phyloP scores from a whole-genome alignment of 306 rosid genomes.

The Abrus pulchellus region DNA sequence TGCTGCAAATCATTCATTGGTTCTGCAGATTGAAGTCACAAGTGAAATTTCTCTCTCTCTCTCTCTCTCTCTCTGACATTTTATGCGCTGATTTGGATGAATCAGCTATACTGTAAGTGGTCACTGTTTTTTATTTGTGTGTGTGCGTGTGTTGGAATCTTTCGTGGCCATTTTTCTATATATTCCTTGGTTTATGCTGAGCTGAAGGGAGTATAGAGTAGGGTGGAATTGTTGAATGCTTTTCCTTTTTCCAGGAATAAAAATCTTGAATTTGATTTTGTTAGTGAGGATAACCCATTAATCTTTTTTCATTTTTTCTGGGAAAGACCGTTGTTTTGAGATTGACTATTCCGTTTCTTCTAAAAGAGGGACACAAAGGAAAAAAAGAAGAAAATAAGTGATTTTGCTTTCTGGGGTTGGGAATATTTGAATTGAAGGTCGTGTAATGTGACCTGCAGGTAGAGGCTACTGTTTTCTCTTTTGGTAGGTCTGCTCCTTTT shows the following conservation, averaged over 20 bases:
- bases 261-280: constrained; percentile 42
- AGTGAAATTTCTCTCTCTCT: constrained; percentile 52
- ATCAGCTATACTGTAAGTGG: constrained; percentile 48
- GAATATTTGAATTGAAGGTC: constrained; percentile 40
- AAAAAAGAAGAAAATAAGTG: constrained; percentile 12
- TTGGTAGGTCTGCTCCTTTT: constrained; percentile 32
- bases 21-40: constrained; percentile 52
- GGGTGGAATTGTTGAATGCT: constrained; percentile 26
- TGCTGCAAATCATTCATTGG: constrained; percentile 39
- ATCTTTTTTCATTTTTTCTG: not conserved
- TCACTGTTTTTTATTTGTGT: constrained; percentile 39
- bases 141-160: constrained; percentile 49
- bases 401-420: constrained; percentile 49
- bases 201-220: not conserved
- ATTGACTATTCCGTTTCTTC: constrained; percentile 32
- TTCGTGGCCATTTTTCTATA: constrained; percentile 40
- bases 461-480: constrained; percentile 34
- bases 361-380: constrained; percentile 11
- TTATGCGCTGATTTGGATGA: constrained; percentile 42
- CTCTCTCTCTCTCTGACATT: constrained; percentile 45
- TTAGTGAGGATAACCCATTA: constrained; percentile 19
- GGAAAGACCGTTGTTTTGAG: constrained; percentile 26
- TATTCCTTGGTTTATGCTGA: constrained; percentile 32
- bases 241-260: constrained; percentile 1
- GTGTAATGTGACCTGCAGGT: constrained; percentile 54